Evolutionary conservation across 2,329 filamentous ascomycete species (phyloP), one percentile per base, ranked within the genome.

Genomic region (Trichoderma koningii): DNA sequence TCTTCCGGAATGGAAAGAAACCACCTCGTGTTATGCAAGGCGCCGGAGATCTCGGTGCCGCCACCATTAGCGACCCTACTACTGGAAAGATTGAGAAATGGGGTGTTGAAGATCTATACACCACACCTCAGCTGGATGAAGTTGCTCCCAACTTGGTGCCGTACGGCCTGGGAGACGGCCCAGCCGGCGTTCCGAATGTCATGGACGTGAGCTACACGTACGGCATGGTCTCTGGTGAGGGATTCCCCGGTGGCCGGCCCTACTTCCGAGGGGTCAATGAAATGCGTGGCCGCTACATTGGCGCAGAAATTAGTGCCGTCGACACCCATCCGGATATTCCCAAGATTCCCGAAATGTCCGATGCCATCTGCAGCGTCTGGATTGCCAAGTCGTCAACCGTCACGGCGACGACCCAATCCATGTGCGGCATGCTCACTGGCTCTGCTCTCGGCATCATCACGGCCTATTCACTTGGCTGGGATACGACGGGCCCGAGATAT

Each of bases 181-280:
- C 92, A 59, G 87, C 92, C 10, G 92, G 90, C 17, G 80, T 88
- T 26, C 91, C 91, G 1, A 97, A 97, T 72, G 85, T 90, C 42
- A 93, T 97, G 89, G 93, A 97, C 73, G 86, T 97, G 42, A 97
- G 93, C 73, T 91, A 94, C 71, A 85, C 86, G 9, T 93, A 91
- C 73, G 94, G 94, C 9, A 86, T 94, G 78, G 79, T 96, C 7
- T 89, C 91, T 62, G 94, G 93, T 3, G 92, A 97, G 79, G 93
- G 92, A 2, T 92, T 89, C 64, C 93, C 93, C 0, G 91, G 91
- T 55, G 93, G 94, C 3, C 87, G 89, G 64, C 84, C 87, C 51
- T 95, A 93, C 74, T 96, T 90, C 72, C 89, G 92, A 41, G 86
- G 87, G 10, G 82, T 84, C 2, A 87, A 88, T 53, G 92, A 96